Evolutionary conservation across 2,329 filamentous ascomycete species (phyloP).

Genomic region (Aspergillus fumigatus): DNA sequence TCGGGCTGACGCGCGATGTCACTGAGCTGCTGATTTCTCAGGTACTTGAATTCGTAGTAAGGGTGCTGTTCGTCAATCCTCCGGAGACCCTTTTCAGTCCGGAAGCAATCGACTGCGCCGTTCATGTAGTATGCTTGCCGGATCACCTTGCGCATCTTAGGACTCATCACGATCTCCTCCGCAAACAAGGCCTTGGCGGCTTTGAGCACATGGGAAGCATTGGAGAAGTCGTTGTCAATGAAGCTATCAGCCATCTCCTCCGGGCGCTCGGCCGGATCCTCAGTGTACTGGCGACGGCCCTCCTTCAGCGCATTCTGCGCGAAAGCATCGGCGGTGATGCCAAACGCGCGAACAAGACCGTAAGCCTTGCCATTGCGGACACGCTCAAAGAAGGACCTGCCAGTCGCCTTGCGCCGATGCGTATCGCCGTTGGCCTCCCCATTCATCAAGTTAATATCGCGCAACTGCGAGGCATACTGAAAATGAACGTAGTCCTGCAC

Average conservation of each 20-base stretch:
- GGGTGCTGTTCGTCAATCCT: constrained; percentile 93
- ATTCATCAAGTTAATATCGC: constrained; percentile 66
- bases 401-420: constrained; percentile 77
- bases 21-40: constrained; percentile 79
- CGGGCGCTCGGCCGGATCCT: constrained; percentile 75
- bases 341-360: constrained; percentile 79
- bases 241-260: constrained; percentile 82
- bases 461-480: constrained; percentile 78
- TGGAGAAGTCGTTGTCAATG: constrained; percentile 67
- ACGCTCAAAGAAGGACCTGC: constrained; percentile 75
- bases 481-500: constrained; percentile 96
- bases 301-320: constrained; percentile 79
- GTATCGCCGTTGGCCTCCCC: constrained; percentile 57
- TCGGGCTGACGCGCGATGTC: constrained; percentile 81
- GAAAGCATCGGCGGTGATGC: constrained; percentile 82
- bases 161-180: constrained; percentile 83
- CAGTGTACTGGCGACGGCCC: constrained; percentile 73
- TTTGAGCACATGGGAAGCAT: constrained; percentile 67
- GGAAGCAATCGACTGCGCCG: constrained; percentile 77
- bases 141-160: constrained; percentile 83
- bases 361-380: constrained; percentile 77
- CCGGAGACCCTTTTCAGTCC: constrained; percentile 89
- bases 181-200: constrained; percentile 84
- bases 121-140: constrained; percentile 77
- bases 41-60: constrained; percentile 97